These are phyloP conservation scores for Boletus semigastroideus DNA, from an alignment of 1,284 basidiomycete genomes.

Conservation along the genomic window DNA sequence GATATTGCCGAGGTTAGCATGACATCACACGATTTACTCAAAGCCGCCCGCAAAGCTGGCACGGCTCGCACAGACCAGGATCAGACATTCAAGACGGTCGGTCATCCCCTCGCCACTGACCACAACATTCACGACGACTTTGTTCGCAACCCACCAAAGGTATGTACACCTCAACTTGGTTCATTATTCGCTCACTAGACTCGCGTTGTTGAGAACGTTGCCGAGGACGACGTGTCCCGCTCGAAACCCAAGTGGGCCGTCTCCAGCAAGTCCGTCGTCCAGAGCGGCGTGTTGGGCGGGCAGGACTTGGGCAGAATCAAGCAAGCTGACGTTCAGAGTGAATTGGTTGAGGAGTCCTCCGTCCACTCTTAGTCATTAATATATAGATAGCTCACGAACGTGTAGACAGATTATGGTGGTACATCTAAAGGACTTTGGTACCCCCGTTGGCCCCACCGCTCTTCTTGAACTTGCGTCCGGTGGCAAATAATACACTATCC, in stretches of 20 bases:
- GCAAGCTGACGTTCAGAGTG: constrained; percentile 7
- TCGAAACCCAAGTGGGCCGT: constrained; percentile 7
- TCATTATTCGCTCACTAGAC: neutral
- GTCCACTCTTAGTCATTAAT: constrained; percentile 14
- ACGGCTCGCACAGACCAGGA: constrained; percentile 2
- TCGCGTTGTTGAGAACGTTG: constrained; percentile 9
- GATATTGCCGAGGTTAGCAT: constrained; percentile 20
- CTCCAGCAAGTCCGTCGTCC: neutral
- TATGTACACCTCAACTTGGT: neutral
- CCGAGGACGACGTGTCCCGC: neutral
- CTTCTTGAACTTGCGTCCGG: constrained; percentile 67
- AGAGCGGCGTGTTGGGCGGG: neutral
- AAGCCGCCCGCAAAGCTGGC: constrained; percentile 8
- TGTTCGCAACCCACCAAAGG: constrained; percentile 32
- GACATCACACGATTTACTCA: constrained; percentile 13
- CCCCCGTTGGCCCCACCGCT: constrained; percentile 37
- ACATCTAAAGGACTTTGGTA: constrained; percentile 49
- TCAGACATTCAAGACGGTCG: constrained; percentile 32
- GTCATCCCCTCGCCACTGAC: constrained; percentile 29
- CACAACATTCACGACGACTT: constrained; percentile 38
- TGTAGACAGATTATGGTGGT: constrained; percentile 5
- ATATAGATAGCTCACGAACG: constrained; percentile 14
- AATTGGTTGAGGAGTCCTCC: constrained; percentile 8
- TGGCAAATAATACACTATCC: constrained; percentile 85
- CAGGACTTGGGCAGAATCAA: constrained; percentile 14